Evolutionary conservation across 257 asterid species (phyloP).

Genomic region (Eustoma russellianum): DNA sequence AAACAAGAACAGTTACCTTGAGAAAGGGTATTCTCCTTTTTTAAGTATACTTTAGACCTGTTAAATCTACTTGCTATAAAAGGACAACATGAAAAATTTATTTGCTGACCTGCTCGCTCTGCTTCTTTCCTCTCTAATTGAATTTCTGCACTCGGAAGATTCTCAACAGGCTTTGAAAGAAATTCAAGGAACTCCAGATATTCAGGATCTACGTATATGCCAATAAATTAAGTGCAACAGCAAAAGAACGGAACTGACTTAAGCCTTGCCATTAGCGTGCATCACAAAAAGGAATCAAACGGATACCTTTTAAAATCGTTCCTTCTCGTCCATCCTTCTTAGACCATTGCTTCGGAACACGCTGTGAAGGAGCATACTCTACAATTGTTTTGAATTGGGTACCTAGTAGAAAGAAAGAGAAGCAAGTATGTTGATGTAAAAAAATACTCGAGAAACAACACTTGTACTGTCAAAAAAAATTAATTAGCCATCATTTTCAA

Average conservation of each 20-base stretch:
- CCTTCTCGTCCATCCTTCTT: slow-evolving; percentile 99
- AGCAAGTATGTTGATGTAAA: not conserved
- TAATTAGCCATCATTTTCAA: too few species aligned
- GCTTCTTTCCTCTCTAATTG: slow-evolving; percentile 99
- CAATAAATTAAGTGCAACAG: slow-evolving; percentile 26
- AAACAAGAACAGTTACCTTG: slow-evolving; percentile 15
- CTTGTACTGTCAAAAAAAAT: not conserved
- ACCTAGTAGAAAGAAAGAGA: slow-evolving; percentile 39
- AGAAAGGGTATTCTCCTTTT: slow-evolving; percentile 3
- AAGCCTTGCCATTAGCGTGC: slow-evolving; percentile 16
- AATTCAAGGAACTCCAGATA: slow-evolving; percentile 97
- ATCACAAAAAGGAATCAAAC: slow-evolving; percentile 12
- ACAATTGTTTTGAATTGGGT: slow-evolving; percentile 79
- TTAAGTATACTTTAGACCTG: slow-evolving; percentile 6
- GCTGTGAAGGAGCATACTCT: slow-evolving; percentile 98
- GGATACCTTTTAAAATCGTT: slow-evolving; percentile 69
- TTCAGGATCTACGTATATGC: slow-evolving; percentile 82
- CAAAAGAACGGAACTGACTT: slow-evolving; percentile 12
- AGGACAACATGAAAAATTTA: slow-evolving; percentile 1
- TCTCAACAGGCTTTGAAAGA: slow-evolving; percentile 84
- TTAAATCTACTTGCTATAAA: slow-evolving; percentile 1
- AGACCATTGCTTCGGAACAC: slow-evolving; percentile 77
- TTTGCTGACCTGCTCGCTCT: slow-evolving; percentile 76
- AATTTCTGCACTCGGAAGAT: slow-evolving; percentile 99
- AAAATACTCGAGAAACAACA: not conserved